Conservation (phyloP, 257 asterid species). For the Fraxinus americana region DNA sequence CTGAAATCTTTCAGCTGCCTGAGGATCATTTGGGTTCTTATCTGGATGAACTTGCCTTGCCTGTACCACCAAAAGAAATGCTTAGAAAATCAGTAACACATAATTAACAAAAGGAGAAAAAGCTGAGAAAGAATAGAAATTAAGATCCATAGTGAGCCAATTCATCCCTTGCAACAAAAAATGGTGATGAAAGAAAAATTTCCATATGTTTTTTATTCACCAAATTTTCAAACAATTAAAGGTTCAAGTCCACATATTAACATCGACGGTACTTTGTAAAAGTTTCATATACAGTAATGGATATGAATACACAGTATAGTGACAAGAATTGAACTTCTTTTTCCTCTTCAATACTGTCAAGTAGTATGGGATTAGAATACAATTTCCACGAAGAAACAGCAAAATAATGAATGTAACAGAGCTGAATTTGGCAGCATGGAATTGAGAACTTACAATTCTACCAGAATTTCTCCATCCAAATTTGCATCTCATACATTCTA, state of each 20-base stretch:
- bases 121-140: neutral
- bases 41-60: constrained; percentile 97
- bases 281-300: neutral
- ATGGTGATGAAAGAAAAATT: too few relatives aligned
- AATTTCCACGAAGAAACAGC: neutral
- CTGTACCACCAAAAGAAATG: constrained; percentile 38
- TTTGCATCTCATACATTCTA: neutral
- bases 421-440: neutral
- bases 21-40: constrained; percentile 84
- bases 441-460: too few relatives aligned
- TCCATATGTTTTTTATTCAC: neutral
- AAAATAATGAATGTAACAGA: neutral
- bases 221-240: neutral
- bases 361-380: neutral
- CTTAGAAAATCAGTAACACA: neutral
- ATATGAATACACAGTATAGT: neutral
- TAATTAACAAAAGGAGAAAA: neutral
- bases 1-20: constrained; percentile 90
- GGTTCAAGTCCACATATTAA: neutral
- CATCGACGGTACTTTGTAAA: neutral
- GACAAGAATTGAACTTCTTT: neutral
- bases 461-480: neutral
- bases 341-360: neutral
- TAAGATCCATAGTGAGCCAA: neutral
- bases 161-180: neutral